Evolutionary conservation across 2,329 filamentous ascomycete species (phyloP).

Genomic region (Nemania sp.): DNA sequence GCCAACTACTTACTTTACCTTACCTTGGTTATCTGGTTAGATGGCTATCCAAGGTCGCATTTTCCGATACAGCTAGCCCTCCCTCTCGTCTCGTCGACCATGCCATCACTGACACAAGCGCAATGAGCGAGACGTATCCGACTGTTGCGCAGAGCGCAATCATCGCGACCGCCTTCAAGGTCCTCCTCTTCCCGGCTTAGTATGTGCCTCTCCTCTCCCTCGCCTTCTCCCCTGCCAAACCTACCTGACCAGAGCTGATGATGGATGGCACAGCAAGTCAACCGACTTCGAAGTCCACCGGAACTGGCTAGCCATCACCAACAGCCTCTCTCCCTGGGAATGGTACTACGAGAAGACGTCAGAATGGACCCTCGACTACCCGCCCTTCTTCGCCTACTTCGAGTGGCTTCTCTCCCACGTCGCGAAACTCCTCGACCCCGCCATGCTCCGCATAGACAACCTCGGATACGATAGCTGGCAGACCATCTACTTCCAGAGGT

Average conservation of each 20-base stretch:
- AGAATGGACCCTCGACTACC: conserved; percentile 99
- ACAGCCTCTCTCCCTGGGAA: conserved; percentile 81
- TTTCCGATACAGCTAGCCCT: no score
- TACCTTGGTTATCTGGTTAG: no score
- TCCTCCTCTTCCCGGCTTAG: conserved; percentile 94
- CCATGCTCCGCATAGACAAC: conserved; percentile 80
- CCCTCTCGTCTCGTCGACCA: conserved; percentile 12
- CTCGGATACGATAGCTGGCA: conserved; percentile 89
- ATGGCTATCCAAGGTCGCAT: no score
- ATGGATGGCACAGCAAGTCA: conserved; percentile 71
- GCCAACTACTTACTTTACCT: no score
- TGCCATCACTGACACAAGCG: conserved; percentile 28
- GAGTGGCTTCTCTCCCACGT: conserved; percentile 89
- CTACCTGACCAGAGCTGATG: neutral
- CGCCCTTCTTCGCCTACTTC: conserved; percentile 96
- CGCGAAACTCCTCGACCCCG: conserved; percentile 75
- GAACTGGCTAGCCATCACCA: conserved; percentile 96
- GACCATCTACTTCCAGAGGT: conserved; percentile 89
- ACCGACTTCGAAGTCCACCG: conserved; percentile 99
- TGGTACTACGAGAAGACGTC: conserved; percentile 99
- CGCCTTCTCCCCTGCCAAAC: neutral
- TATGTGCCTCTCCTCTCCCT: conserved; percentile 53
- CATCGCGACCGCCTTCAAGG: conserved; percentile 84
- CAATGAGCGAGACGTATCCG: conserved; percentile 81
- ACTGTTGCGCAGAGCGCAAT: conserved; percentile 88